Percentiles rank a stretch among this genome's conserved stretches.
phyloP scores from a whole-genome alignment of 495 filamentous ascomycete species.

The Penicillium cataractarum region DNA sequence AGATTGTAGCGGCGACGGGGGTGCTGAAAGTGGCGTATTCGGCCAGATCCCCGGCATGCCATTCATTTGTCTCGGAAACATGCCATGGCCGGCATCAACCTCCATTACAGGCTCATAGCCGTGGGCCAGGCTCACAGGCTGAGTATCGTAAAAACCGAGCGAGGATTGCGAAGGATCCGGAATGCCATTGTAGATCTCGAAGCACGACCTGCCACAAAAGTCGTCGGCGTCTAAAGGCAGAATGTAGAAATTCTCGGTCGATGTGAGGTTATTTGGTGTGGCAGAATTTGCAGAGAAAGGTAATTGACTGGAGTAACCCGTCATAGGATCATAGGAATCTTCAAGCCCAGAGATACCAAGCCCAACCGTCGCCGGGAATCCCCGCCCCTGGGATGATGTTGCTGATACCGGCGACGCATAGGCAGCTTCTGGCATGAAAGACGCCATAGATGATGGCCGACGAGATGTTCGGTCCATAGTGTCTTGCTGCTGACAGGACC shows the following conservation, averaged over 20 bases:
- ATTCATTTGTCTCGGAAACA: constrained; percentile 15
- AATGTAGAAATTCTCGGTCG: constrained; percentile 20
- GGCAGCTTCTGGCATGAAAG: constrained; percentile 16
- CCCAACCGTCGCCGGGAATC: constrained; percentile 24
- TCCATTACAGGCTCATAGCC: constrained; percentile 31
- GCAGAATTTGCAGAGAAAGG: constrained; percentile 17
- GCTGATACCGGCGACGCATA: constrained; percentile 30
- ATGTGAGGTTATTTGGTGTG: constrained; percentile 26
- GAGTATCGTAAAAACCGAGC: constrained; percentile 31
- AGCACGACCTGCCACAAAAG: constrained; percentile 23
- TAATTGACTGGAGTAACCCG: constrained; percentile 13
- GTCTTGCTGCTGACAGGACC: not conserved
- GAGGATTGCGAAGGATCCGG: constrained; percentile 28
- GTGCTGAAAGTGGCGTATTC: constrained; percentile 24
- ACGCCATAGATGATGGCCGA: constrained; percentile 13
- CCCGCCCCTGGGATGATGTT: constrained; percentile 16
- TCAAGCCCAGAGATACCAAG: constrained; percentile 41
- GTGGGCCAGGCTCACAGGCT: constrained; percentile 30
- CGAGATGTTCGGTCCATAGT: constrained; percentile 22
- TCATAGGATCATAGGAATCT: constrained; percentile 15
- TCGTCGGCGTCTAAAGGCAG: constrained; percentile 24
- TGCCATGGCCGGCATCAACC: constrained; percentile 10
- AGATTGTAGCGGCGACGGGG: constrained; percentile 18
- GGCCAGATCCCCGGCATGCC: constrained; percentile 27
- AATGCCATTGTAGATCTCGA: constrained; percentile 23